Conservation (phyloP, 129 eudicot genomes). For the Chrysanthemum seticuspe region DNA sequence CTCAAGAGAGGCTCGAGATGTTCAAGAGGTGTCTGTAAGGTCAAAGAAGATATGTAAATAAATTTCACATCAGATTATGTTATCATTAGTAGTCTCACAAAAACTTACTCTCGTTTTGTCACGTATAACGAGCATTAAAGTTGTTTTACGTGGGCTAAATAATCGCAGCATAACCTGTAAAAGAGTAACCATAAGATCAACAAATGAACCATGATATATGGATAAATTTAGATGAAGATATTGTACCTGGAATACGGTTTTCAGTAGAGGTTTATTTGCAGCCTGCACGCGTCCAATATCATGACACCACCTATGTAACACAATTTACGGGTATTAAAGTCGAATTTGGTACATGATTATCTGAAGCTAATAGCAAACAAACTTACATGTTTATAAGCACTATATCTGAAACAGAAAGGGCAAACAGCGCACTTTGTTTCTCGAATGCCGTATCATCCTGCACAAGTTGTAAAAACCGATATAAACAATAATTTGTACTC, state of each 20-base stretch:
- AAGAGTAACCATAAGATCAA: too few species aligned
- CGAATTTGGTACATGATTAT: too few species aligned
- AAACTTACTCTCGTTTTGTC: background rate
- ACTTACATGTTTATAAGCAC: background rate
- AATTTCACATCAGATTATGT: background rate
- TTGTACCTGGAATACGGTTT: conserved; percentile 59
- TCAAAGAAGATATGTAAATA: background rate
- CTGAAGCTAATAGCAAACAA: background rate
- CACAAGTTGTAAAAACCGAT: background rate
- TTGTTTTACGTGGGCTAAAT: too few species aligned
- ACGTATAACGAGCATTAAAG: background rate
- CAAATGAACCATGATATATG: too few species aligned
- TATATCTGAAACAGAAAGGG: background rate
- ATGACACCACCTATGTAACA: conserved; percentile 48
- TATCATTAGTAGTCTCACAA: background rate
- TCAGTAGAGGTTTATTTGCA: conserved; percentile 62
- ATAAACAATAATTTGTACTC: background rate
- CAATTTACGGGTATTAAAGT: too few species aligned
- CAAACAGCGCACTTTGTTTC: background rate
- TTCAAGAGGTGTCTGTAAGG: conserved; percentile 13
- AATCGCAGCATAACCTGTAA: too few species aligned
- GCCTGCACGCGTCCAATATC: conserved; percentile 71
- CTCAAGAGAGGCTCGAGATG: background rate
- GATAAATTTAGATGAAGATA: too few species aligned
- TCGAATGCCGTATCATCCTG: background rate